phyloP scores from a whole-genome alignment of 2,329 filamentous ascomycete genomes.

The Colletotrichum viniferum region DNA sequence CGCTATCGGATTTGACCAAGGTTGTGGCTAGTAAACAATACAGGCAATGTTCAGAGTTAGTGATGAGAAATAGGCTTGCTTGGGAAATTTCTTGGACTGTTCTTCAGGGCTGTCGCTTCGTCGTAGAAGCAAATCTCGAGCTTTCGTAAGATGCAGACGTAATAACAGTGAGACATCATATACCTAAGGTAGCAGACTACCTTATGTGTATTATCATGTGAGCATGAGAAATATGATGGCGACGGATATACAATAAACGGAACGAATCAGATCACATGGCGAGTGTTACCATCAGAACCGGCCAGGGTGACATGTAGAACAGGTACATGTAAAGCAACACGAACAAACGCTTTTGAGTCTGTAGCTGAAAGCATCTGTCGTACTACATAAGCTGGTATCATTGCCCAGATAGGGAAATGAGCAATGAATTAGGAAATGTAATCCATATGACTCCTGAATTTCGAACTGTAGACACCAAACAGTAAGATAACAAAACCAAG shows the following conservation, averaged over 20 bases:
- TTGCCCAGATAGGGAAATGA: not conserved
- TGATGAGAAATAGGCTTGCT: not conserved
- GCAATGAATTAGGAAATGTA: not conserved
- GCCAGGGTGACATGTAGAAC: not conserved
- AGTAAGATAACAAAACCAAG: not conserved
- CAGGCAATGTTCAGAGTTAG: not conserved
- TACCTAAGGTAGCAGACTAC: not conserved
- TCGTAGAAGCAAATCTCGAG: not conserved
- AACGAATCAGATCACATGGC: not conserved
- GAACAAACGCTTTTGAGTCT: not conserved
- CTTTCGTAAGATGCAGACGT: not conserved
- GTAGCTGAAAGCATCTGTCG: not conserved
- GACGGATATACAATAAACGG: not conserved
- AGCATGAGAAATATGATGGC: not conserved
- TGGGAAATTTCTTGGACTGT: not conserved
- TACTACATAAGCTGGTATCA: not conserved
- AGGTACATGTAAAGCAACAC: too few relatives aligned
- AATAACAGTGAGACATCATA: not conserved
- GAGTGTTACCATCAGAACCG: not conserved
- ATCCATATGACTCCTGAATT: not conserved
- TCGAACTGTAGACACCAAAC: not conserved
- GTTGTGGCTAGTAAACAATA: not conserved
- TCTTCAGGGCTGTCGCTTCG: not conserved
- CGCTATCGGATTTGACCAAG: not conserved
- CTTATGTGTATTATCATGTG: rapidly evolving